Percentiles rank a stretch among this genome's conserved stretches.
phyloP scores from a whole-genome alignment of 2,329 filamentous ascomycete genomes.

The Pseudocercospora fuligena region DNA sequence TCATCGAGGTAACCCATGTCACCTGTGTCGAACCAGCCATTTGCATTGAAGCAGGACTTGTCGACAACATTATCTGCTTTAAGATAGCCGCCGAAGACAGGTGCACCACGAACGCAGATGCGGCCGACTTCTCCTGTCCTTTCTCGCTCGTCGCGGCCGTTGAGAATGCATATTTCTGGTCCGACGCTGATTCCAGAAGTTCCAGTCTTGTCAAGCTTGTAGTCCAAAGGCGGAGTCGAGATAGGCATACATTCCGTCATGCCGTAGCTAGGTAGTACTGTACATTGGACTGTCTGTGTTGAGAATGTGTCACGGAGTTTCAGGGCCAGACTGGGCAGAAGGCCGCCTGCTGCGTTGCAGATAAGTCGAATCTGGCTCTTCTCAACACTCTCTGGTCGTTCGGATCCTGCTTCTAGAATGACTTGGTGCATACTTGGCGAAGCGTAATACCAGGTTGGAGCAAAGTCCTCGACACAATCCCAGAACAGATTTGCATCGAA shows the following conservation, averaged over 20 bases:
- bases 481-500: constrained; percentile 63
- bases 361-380: constrained; percentile 57
- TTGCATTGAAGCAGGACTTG: constrained; percentile 51
- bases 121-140: constrained; percentile 46
- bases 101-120: constrained; percentile 58
- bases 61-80: constrained; percentile 50
- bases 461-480: constrained; percentile 56
- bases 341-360: constrained; percentile 61
- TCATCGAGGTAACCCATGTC: constrained; percentile 59
- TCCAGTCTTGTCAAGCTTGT: constrained; percentile 57
- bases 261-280: constrained; percentile 61
- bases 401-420: constrained; percentile 54
- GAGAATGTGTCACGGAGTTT: constrained; percentile 57
- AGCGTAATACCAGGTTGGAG: constrained; percentile 63
- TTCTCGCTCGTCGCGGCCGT: constrained; percentile 45
- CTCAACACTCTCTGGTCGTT: constrained; percentile 47
- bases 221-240: constrained; percentile 59
- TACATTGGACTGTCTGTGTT: constrained; percentile 39
- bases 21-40: constrained; percentile 62
- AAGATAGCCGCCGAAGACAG: constrained; percentile 58
- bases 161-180: constrained; percentile 57
- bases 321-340: constrained; percentile 57
- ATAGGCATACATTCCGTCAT: constrained; percentile 68
- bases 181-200: constrained; percentile 60
- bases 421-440: constrained; percentile 63